Conservation (phyloP, 139 green algal genomes). For the Chlorella ohadii region DNA sequence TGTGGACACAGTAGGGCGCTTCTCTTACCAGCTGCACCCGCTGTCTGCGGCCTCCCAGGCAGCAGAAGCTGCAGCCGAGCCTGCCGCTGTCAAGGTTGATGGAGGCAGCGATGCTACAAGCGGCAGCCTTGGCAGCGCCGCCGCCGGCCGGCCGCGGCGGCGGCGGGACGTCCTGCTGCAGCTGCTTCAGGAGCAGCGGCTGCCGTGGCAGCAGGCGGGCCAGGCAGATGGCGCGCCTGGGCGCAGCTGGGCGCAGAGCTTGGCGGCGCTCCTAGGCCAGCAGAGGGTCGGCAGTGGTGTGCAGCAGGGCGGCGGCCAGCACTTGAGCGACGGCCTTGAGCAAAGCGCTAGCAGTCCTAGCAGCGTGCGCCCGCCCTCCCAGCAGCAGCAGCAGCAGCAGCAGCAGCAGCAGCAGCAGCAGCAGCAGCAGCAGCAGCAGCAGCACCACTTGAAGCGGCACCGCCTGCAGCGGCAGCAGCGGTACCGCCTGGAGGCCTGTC, state of each 20-base stretch:
- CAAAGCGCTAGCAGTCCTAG: no score
- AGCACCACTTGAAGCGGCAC: constrained; percentile 23
- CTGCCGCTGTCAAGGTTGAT: no score
- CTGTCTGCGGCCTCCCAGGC: neutral
- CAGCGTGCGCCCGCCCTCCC: no score
- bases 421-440: neutral
- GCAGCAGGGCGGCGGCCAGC: no score
- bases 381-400: no score
- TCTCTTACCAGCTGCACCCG: constrained; percentile 39
- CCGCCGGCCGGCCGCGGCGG: neutral
- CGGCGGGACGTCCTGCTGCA: constrained; percentile 5
- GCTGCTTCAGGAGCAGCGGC: neutral
- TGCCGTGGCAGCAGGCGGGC: neutral
- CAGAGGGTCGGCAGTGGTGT: no score
- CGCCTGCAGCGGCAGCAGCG: constrained; percentile 13
- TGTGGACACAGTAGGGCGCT: constrained; percentile 1
- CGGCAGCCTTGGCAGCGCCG: neutral
- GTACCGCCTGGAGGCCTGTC: constrained; percentile 14
- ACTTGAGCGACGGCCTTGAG: no score
- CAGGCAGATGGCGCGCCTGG: neutral
- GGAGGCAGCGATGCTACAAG: neutral
- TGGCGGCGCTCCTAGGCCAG: no score
- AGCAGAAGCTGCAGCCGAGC: neutral
- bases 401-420: neutral
- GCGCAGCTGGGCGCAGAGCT: no score